Evolutionary conservation across 805 yeast genomes (phyloP), one percentile per base, ranked within the genome.

Genomic region (Metschnikowia colocasiae): DNA sequence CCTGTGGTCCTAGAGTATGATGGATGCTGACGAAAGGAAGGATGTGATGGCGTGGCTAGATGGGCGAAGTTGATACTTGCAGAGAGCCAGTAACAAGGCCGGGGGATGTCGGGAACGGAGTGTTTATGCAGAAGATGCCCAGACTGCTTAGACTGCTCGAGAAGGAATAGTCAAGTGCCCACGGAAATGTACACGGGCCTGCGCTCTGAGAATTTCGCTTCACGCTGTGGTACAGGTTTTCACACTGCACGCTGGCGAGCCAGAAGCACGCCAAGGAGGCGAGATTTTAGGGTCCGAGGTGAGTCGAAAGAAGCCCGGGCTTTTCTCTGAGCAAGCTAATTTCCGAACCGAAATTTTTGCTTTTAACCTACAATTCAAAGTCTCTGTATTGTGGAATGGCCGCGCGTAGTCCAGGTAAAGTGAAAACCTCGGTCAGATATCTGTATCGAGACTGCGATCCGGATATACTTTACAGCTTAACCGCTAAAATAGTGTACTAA

Each of bases 141-240:
- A 15, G 20, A 15, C 40, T 36, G 40, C 20, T 25, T 20, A 12
- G 27, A 15, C 15, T 23, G 40, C 10, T 15, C 19, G 18, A 9
- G 30, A 10, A 36, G 19, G 13, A n/a, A 15, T 36, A 20, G n/a
- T 36, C 30, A 20, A 36, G 39, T 25, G 30, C 30, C 30, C 30
- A 18, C 13, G 40, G 30, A 36, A 36, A 36, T 23, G 40, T 36
- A 23, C 20, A 35, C 26, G 23, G 36, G 15, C 18, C 40, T 36
- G 29, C 40, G 40, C 20, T 39, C 19, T 39, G 42, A 39, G 42
- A 39, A 39, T 39, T 39, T 39, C 42, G 34, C 20, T 10, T 36
- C 20, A 27, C 34, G 34, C 41, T 23, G 40, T 36, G 42, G 42
- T 27, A 30, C 33, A 39, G 34, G 34, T 19, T 39, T 27, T 20